Evolutionary conservation across 2,329 filamentous ascomycete genomes (phyloP).

Genomic region (Hymenoscyphus fraxineus): DNA sequence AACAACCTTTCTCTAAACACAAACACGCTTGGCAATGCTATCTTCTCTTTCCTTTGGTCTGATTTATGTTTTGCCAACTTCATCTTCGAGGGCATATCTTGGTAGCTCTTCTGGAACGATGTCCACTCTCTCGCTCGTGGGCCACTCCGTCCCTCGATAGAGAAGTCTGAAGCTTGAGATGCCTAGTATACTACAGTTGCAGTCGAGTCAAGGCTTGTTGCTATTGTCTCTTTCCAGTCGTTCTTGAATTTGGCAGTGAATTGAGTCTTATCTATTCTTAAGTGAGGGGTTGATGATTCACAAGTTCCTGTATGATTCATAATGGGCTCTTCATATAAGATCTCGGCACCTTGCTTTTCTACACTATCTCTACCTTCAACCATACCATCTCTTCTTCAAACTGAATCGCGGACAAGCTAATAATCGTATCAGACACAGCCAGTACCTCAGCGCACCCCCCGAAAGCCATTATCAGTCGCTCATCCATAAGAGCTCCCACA

Average conservation of each 20-base stretch:
- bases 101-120: background rate
- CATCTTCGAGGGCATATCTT: background rate
- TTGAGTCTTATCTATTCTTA: background rate
- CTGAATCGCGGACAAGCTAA: conserved; percentile 8
- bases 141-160: background rate
- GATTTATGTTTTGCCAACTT: background rate
- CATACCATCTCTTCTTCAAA: too few relatives aligned
- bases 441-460: conserved; percentile 22
- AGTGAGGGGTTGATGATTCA: background rate
- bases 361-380: background rate
- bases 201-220: background rate
- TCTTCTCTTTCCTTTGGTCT: background rate
- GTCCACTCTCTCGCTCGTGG: background rate
- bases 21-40: background rate
- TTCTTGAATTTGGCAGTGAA: background rate
- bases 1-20: background rate
- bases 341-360: background rate
- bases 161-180: background rate
- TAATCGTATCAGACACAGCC: conserved; percentile 14
- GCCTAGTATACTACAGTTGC: background rate
- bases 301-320: background rate
- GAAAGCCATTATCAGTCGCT: conserved; percentile 20
- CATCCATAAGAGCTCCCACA: conserved; percentile 18
- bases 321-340: background rate
- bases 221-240: background rate